Evolutionary conservation across 2,329 filamentous ascomycete genomes (phyloP).

Genomic region (Botrytis fabae): DNA sequence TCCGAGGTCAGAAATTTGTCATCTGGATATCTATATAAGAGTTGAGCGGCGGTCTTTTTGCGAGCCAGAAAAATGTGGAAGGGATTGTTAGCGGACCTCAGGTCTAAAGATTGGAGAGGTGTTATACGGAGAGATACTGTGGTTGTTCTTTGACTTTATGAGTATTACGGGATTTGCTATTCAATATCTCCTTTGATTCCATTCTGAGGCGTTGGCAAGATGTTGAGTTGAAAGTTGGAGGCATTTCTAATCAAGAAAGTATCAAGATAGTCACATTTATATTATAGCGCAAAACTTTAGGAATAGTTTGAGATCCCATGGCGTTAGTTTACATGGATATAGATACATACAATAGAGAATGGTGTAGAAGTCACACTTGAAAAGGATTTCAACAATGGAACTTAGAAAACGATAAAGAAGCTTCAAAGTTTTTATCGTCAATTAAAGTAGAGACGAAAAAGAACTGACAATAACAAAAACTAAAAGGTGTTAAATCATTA

Average conservation of each 20-base stretch:
- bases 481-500: neutral
- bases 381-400: neutral
- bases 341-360: neutral
- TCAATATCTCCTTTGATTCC: neutral
- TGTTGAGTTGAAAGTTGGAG: neutral
- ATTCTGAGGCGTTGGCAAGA: neutral
- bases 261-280: neutral
- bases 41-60: too few relatives aligned
- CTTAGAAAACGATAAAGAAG: neutral
- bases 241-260: neutral
- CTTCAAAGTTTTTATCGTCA: fast-evolving
- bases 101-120: too few relatives aligned
- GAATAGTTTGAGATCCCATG: neutral
- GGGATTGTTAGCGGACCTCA: too few relatives aligned
- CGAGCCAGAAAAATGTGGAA: too few relatives aligned
- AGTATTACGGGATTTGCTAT: neutral
- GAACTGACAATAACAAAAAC: neutral
- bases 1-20: too few relatives aligned
- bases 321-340: neutral
- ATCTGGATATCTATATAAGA: too few relatives aligned
- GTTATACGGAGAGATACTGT: too few relatives aligned
- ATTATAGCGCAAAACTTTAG: neutral
- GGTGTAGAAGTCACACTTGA: neutral
- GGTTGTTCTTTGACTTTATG: neutral
- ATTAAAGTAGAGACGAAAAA: fast-evolving